A percentile compares a stretch with the other conserved stretches of the same genome.
Conservation (phyloP, 257 asterid genomes). For the Asclepias syriaca region DNA sequence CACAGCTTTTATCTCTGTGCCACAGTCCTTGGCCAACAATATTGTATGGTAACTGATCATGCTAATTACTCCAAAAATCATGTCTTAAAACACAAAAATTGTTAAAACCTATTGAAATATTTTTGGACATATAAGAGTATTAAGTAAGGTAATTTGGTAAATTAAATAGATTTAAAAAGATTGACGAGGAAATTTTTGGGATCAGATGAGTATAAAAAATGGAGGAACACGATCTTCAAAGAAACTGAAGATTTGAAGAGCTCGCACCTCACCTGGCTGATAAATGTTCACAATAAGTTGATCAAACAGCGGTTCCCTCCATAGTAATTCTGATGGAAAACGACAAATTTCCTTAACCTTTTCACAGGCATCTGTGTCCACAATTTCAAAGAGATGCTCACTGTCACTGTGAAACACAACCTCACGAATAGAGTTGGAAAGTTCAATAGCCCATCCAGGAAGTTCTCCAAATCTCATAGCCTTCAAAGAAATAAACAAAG, state of each 20-base stretch:
- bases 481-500: conserved; percentile 27
- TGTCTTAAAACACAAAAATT: too few relatives aligned
- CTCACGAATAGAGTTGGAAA: conserved; percentile 49
- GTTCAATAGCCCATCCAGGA: conserved; percentile 75
- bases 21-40: neutral
- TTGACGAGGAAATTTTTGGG: too few relatives aligned
- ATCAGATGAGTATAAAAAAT: neutral
- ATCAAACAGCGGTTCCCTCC: conserved; percentile 82
- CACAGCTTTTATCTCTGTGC: neutral
- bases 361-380: conserved; percentile 12
- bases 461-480: conserved; percentile 96
- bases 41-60: neutral
- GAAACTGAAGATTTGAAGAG: neutral
- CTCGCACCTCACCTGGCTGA: conserved; percentile 91
- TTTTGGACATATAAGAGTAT: too few relatives aligned
- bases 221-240: neutral
- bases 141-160: too few relatives aligned
- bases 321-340: conserved; percentile 50
- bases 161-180: too few relatives aligned
- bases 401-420: conserved; percentile 22
- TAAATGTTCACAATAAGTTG: conserved; percentile 79
- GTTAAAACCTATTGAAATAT: too few relatives aligned
- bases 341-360: conserved; percentile 19
- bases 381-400: conserved; percentile 21
- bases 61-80: too few relatives aligned